These are phyloP conservation scores for Lepiota subincarnata DNA, from an alignment of 768 basidiomycete genomes.

Conservation along the genomic window DNA sequence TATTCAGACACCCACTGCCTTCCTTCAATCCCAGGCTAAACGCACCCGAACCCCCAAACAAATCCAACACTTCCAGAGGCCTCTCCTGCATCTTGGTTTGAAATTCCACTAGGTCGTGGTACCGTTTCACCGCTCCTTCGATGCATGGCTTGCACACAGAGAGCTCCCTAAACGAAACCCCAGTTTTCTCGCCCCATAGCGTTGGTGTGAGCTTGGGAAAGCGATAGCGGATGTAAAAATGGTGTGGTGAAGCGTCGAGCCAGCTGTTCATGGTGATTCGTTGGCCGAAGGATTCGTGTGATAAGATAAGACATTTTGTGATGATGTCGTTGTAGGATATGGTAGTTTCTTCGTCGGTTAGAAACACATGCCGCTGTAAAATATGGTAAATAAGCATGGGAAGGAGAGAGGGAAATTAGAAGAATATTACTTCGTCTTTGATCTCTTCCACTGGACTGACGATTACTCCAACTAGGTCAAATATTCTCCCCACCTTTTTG, in stretches of 20 bases:
- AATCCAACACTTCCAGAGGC: conserved; percentile 34
- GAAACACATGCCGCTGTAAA: conserved; percentile 54
- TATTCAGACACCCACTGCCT: conserved; percentile 46
- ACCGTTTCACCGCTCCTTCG: conserved; percentile 25
- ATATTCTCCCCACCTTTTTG: conserved; percentile 14
- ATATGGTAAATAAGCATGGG: neutral
- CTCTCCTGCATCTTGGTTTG: conserved; percentile 20
- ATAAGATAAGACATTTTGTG: conserved; percentile 44
- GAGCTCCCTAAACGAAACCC: conserved; percentile 31
- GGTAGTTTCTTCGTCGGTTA: conserved; percentile 43
- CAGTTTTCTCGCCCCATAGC: conserved; percentile 33
- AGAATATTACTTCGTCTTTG: conserved; percentile 52
- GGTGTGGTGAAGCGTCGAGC: conserved; percentile 48
- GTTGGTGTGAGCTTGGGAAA: conserved; percentile 39
- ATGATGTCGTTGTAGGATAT: conserved; percentile 38
- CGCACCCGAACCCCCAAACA: conserved; percentile 56
- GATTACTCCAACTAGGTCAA: conserved; percentile 44
- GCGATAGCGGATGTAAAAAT: conserved; percentile 53
- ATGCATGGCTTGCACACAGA: conserved; percentile 46
- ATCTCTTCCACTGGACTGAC: conserved; percentile 29
- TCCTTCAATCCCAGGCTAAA: conserved; percentile 58
- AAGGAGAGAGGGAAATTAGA: neutral
- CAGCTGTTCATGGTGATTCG: conserved; percentile 34
- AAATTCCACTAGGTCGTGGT: conserved; percentile 31
- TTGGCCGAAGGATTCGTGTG: conserved; percentile 26